These are phyloP conservation scores for Penicillium sp. DNA, from an alignment of 2,329 filamentous ascomycete species.

Conservation along the genomic window DNA sequence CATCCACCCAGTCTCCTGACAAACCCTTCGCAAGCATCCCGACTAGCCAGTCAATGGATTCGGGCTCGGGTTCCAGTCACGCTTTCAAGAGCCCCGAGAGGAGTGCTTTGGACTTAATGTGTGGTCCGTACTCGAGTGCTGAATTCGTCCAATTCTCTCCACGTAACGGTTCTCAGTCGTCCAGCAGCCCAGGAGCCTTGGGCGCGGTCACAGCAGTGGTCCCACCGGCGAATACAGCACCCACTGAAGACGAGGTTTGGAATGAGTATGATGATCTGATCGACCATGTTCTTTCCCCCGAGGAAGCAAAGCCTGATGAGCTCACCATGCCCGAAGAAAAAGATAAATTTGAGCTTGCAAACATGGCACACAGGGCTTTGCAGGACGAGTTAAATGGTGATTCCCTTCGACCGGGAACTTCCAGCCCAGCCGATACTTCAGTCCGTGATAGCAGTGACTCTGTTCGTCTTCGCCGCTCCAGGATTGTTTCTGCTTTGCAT, in stretches of 20 bases:
- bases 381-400: constrained; percentile 34
- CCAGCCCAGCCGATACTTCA: constrained; percentile 23
- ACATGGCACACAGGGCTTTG: constrained; percentile 37
- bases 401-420: constrained; percentile 2
- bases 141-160: constrained; percentile 74
- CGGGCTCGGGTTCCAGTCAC: constrained; percentile 27
- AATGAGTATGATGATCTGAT: constrained; percentile 89
- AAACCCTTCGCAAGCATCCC: constrained; percentile 22
- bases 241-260: constrained; percentile 85
- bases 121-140: constrained; percentile 37
- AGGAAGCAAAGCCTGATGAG: constrained; percentile 22
- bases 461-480: constrained; percentile 47
- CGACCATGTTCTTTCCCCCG: constrained; percentile 59
- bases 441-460: constrained; percentile 33
- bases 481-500: constrained; percentile 49
- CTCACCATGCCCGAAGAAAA: constrained; percentile 13
- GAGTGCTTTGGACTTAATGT: constrained; percentile 31
- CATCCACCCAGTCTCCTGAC: constrained; percentile 20
- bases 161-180: constrained; percentile 66
- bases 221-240: constrained; percentile 57
- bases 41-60: constrained; percentile 24
- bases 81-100: constrained; percentile 33
- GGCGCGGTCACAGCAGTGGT: constrained; percentile 63
- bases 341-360: constrained; percentile 37
- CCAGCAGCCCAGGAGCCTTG: constrained; percentile 61